Base-by-base conservation (phyloP, 2,329 filamentous ascomycete species). In the Canariomyces notabilis region DNA sequence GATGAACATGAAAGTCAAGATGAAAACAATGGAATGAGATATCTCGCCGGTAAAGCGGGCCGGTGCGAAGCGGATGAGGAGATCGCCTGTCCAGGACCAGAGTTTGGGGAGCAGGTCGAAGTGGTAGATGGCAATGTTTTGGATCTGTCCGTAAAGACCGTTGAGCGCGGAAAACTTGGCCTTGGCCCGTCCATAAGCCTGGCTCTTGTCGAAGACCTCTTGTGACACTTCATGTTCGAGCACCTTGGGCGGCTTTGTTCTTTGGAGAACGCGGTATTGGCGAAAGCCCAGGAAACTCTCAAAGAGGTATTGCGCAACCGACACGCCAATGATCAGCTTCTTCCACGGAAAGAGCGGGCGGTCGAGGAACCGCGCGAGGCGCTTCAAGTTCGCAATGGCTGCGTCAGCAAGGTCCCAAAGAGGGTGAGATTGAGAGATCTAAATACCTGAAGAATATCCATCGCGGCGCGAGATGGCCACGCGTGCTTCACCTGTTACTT, bases 301-400 rank as follows among this genome's bases (percentile, higher is more conserved):
- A 62, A 98, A 83, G 44, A 89, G 71, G 67, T 88, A 97, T 65
- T 98, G 89, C 51, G 86, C 89, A 59, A 97, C 67, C 22, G 89
- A 95, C 73, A 98, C 98, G 61, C 89, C 87, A 59, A 97, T 79
- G 61, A 98, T 90, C 60, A 98, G 82, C 66, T 82, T 86, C 80
- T 96, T 98, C 93, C 93, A 98, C 45, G 93, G 91, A 73, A 97
- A 95, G 63, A 87, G 75, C 48, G 91, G 90, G 63, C 87, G 82
- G 74, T 98, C 93, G 61, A 97, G 84, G 68, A 86, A 83, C 67
- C 80, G 81, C 64, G 89, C 88, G 58, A 97, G 82, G 73, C 79
- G 78, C 80, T 84, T 62, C n/a, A n/a, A n/a, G n/a, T n/a, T n/a
- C 23, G 38, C 44, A 38, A 39, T 29, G 46, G 46, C 37, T 19